Base-by-base conservation (phyloP, 768 basidiomycete genomes). In the Tulasnella sp. region DNA sequence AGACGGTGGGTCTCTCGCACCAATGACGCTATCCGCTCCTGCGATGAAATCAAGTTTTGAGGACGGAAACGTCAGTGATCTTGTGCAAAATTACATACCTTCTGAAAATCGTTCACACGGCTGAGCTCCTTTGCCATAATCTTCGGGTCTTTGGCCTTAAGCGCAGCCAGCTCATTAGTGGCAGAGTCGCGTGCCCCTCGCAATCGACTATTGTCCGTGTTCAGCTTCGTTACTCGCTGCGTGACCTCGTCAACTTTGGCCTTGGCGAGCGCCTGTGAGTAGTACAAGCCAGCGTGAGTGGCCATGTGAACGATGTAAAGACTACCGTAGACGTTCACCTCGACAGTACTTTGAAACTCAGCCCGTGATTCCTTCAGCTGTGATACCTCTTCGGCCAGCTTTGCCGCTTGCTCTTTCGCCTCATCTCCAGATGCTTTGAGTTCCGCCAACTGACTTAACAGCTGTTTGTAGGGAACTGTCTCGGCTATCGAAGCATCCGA, bases 1-100 rank as follows among this genome's bases (percentile, higher is more conserved):
- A 85, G 74, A 22, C 92, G 77, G 43, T 73, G 76, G 10, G 86
- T 72, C 68, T 97, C 91, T 1, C 84, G 84, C 62, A 81, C 73
- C 24, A 94, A 68, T 27, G 81, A 78, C 11, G 68, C 68, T 45
- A 97, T 82, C 41, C 92, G 84, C 61, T 86, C 87, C 81, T 91
- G 61, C 48, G 25, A n/a, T 9, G 48, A 24, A 2, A 25, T 11
- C 8, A 46, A 3, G 5, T 2, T 21, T 21, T 44, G 27, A 42
- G n/a, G 7, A 48, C 5, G 8, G n/a, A 7, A 48, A 22, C 12
- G 24, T 50, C 29, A 31, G 34, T 7, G 9, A 8, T 19, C 41
- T 11, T n/a, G 2, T 21, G 2, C 1, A 21, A 21, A n/a, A 15
- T 48, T 12, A 12, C 53, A 3, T 43, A 55, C 53, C 41, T 55